phyloP scores from a whole-genome alignment of 23 red algal species.

The Agarophyton chilense region DNA sequence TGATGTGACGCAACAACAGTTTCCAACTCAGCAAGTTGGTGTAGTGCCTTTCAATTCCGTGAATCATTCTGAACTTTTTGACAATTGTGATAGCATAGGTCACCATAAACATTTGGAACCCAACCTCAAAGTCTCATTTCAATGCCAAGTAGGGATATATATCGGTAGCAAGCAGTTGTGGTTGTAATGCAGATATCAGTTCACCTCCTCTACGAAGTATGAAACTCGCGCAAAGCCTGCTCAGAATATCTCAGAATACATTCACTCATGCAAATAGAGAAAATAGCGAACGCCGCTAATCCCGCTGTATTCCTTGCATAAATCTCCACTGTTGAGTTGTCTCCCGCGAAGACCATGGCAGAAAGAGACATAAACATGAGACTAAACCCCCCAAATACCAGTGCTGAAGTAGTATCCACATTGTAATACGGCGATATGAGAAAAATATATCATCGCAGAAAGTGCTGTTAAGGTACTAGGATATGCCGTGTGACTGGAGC shows the following conservation, averaged over 20 bases:
- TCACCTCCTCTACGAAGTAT: background rate
- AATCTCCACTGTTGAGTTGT: background rate
- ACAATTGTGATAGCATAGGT: background rate
- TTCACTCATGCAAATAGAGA: background rate
- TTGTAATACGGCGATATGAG: background rate
- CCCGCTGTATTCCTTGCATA: background rate
- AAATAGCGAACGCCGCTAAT: background rate
- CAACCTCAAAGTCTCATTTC: background rate
- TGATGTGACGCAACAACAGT: background rate
- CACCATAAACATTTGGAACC: background rate
- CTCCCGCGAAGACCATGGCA: background rate
- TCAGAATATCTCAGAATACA: background rate
- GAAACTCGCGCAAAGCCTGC: background rate
- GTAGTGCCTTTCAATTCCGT: background rate
- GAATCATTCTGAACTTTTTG: background rate
- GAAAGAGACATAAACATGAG: background rate
- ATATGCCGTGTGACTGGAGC: background rate
- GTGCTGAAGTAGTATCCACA: background rate
- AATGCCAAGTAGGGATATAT: background rate
- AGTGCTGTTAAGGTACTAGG: background rate
- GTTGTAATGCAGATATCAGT: background rate
- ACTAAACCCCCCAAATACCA: background rate
- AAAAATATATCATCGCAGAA: background rate
- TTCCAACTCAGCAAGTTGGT: background rate
- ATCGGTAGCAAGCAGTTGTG: background rate